A percentile compares a stretch with the other conserved stretches of the same genome.
Conservation (phyloP, 2,329 filamentous ascomycete genomes). For the Hymenoscyphus scutula region DNA sequence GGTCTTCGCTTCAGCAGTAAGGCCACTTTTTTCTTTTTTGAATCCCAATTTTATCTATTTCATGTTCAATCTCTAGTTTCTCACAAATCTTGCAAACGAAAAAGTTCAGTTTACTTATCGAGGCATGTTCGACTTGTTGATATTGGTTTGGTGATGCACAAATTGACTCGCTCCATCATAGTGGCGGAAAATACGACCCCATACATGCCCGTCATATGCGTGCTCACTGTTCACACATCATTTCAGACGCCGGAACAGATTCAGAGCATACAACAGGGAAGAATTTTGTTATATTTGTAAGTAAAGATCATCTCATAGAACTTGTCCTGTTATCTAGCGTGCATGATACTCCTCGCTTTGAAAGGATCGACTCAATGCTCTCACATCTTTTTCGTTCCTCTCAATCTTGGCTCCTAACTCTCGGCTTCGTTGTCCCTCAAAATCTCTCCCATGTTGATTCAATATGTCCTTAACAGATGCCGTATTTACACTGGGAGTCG, state of each 20-base stretch:
- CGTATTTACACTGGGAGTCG: slow-evolving; percentile 17
- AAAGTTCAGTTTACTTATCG: no score
- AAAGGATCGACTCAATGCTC: no score
- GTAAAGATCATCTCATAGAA: not conserved
- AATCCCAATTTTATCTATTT: no score
- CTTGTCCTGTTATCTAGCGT: no score
- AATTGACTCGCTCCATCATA: not conserved
- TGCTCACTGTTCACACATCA: slow-evolving; percentile 13
- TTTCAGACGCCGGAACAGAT: not conserved
- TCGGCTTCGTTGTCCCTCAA: no score
- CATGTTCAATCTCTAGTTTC: no score
- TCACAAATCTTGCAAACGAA: no score
- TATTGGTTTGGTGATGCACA: not conserved
- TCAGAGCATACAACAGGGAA: not conserved
- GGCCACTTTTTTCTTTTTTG: not conserved
- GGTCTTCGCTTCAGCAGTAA: slow-evolving; percentile 12
- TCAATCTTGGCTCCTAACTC: no score
- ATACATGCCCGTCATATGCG: slow-evolving; percentile 15
- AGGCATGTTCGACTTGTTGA: not conserved
- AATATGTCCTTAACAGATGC: slow-evolving; percentile 8
- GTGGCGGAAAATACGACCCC: slow-evolving; percentile 10
- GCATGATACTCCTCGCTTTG: no score
- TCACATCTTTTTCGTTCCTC: no score
- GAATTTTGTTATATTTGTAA: slow-evolving; percentile 16
- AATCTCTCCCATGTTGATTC: not conserved